Evolutionary conservation across 2,329 filamentous ascomycete genomes (phyloP), one percentile per base, ranked within the genome.

Genomic region (Ophiocordyceps camponoti-saundersi): DNA sequence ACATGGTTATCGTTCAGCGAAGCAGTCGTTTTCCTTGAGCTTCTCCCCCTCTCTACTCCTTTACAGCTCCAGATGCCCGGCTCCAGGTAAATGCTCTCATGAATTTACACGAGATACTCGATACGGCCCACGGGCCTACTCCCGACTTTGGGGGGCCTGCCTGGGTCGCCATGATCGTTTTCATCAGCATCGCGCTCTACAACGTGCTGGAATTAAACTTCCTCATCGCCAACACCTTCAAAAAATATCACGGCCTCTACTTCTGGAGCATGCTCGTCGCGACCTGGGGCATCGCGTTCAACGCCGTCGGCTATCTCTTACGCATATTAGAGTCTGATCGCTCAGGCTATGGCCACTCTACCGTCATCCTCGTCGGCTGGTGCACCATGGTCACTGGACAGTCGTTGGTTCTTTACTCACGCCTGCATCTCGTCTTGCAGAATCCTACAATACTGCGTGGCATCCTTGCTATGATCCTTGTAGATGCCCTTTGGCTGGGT

Each of bases 321-420:
- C 67, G 69, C 49, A 61, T 53, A n/a, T 42, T 59, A 6, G 44
- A 46, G 4, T 30, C 52, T 16, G 41, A 50, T 0, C 34, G 42
- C 2, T 29, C 43, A 1, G 46, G 45, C 12, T 53, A 57, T 12
- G 44, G 54, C 1, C 49, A 54, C n/a, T 53, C 53, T 7, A 60
- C 57, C 1, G 47, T 59, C 10, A 57, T 60, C 10, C 49, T 59
- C n/a, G 49, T 56, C 21, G 58, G 58, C 2, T 63, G 61, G 59
- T 56, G 54, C n/a, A 50, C 55, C 1, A 78, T 80, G 73, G 68
- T 80, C 0, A 78, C 75, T 0, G 78, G 77, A 0, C 75, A 80
- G 55, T 71, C 72, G 0, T 54, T 80, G 18, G 77, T 81, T 2
- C 62, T 82, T 1, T 82, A 77, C 60, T 80, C 75, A 1, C 69